Evolutionary conservation across 345 rosid genomes (phyloP).

Genomic region (Euphorbia lathyris): DNA sequence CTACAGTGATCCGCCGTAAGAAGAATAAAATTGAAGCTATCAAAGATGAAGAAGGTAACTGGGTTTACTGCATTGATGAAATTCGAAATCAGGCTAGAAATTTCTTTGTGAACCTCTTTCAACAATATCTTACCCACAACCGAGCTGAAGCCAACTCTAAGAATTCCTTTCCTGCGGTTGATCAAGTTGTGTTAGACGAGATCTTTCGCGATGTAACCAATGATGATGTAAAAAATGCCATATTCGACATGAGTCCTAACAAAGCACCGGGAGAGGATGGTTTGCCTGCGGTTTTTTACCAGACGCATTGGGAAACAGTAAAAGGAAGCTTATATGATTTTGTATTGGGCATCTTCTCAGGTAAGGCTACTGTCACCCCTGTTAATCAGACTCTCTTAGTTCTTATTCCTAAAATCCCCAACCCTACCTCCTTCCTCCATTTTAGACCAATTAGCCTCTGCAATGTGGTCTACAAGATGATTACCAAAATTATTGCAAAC

Average conservation of each 20-base stretch:
- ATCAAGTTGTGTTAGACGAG: too few relatives aligned
- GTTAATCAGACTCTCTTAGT: neutral
- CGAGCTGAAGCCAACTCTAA: too few relatives aligned
- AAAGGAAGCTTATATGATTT: neutral
- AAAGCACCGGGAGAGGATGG: neutral
- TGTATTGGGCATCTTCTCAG: too few relatives aligned
- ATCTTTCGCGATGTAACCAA: too few relatives aligned
- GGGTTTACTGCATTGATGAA: neutral
- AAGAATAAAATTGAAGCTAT: neutral
- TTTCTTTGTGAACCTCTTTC: neutral
- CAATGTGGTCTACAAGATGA: neutral
- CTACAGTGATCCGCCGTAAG: neutral
- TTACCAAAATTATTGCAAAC: neutral
- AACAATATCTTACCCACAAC: too few relatives aligned
- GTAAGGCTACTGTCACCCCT: too few relatives aligned
- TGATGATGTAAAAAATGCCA: neutral
- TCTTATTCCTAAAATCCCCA: too few relatives aligned
- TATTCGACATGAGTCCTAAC: neutral
- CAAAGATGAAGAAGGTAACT: neutral
- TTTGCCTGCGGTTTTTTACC: neutral
- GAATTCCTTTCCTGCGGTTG: too few relatives aligned
- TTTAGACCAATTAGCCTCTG: neutral
- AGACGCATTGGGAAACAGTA: neutral
- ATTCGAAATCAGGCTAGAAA: neutral
- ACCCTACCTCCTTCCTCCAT: too few relatives aligned